These are phyloP conservation scores for Lathyrus sativus DNA, from an alignment of 306 rosid species.

Conservation along the genomic window DNA sequence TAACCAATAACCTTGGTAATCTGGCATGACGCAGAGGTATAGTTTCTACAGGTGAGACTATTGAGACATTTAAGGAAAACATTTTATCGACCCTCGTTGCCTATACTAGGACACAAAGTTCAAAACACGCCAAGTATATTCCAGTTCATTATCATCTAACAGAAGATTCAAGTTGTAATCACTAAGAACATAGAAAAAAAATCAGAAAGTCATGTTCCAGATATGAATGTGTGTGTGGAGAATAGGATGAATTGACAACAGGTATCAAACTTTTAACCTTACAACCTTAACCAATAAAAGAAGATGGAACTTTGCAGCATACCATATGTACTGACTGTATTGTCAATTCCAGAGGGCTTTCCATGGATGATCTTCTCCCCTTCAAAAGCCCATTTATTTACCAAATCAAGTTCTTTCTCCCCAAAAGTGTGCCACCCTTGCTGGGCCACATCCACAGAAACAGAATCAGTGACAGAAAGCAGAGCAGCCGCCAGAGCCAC, in stretches of 20 bases:
- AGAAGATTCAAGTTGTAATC: slow-evolving; percentile 10
- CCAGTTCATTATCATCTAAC: slow-evolving; percentile 6
- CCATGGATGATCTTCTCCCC: slow-evolving; percentile 97
- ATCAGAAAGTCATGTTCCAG: slow-evolving; percentile 21
- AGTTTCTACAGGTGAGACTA: background rate
- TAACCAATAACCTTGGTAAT: background rate
- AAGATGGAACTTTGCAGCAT: slow-evolving; percentile 27
- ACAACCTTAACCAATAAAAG: background rate
- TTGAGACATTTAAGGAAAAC: background rate
- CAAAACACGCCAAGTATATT: background rate
- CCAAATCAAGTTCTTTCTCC: slow-evolving; percentile 65
- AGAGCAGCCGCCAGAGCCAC: slow-evolving; percentile 80
- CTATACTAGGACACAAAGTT: background rate
- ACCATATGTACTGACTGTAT: slow-evolving; percentile 92
- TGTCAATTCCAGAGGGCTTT: slow-evolving; percentile 97
- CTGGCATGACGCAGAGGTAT: background rate
- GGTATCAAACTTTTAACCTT: slow-evolving; percentile 1
- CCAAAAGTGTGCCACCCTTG: slow-evolving; percentile 67
- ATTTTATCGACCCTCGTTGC: slow-evolving; percentile 5
- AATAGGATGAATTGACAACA: background rate
- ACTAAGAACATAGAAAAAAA: background rate
- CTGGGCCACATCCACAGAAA: slow-evolving; percentile 53
- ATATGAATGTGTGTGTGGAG: background rate
- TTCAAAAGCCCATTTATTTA: slow-evolving; percentile 97
- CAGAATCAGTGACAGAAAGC: slow-evolving; percentile 68